These are phyloP conservation scores for Zygoascus biomembranicola DNA, from an alignment of 805 yeast genomes.

Conservation along the genomic window DNA sequence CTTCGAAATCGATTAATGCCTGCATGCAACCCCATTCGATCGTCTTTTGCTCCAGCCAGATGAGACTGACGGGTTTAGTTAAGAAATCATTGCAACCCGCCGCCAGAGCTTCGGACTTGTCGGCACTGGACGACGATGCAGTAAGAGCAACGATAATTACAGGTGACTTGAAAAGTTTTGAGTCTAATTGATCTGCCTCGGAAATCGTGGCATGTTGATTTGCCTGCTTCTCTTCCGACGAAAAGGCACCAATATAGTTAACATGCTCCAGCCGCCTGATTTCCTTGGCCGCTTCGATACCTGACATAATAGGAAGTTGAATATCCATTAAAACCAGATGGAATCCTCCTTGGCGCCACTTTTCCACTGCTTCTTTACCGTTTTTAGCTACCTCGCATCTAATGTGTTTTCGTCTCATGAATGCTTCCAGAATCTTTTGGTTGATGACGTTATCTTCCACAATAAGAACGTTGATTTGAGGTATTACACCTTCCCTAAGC, in stretches of 20 bases:
- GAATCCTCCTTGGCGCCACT: conserved; percentile 91
- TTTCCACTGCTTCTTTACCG: conserved; percentile 91
- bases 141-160: conserved; percentile 97
- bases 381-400: conserved; percentile 81
- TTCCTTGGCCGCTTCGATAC: conserved; percentile 89
- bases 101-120: conserved; percentile 81
- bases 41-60: conserved; percentile 89
- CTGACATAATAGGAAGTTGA: conserved; percentile 92
- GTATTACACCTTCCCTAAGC: conserved; percentile 51
- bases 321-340: conserved; percentile 95
- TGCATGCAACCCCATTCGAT: conserved; percentile 99
- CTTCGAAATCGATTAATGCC: conserved; percentile 89
- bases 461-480: conserved; percentile 81
- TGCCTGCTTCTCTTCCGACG: conserved; percentile 30
- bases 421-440: conserved; percentile 84
- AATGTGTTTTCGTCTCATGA: conserved; percentile 75
- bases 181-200: conserved; percentile 50
- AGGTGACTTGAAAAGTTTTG: conserved; percentile 70
- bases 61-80: conserved; percentile 91
- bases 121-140: conserved; percentile 79
- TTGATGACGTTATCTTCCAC: conserved; percentile 96
- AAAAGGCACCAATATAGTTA: conserved; percentile 64
- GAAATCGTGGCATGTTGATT: conserved; percentile 14
- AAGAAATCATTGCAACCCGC: conserved; percentile 97
- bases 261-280: conserved; percentile 76